Evolutionary conservation across 2,329 filamentous ascomycete species (phyloP), one percentile per base, ranked within the genome.

Genomic region (Ophiocordyceps camponoti-saundersi): DNA sequence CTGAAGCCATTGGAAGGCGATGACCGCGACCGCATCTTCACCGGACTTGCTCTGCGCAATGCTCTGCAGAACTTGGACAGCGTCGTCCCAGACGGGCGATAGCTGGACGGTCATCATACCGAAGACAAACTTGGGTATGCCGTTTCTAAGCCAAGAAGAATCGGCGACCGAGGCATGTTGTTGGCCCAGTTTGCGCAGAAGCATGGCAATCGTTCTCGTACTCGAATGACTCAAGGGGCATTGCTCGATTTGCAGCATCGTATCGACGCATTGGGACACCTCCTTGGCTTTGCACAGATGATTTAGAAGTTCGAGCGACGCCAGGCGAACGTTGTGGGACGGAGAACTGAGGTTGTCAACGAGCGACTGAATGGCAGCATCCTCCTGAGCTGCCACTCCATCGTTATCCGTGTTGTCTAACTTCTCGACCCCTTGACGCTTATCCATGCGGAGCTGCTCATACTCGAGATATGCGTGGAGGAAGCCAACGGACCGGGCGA

Each of bases 91-190:
- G 6, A 93, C 70, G 34, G 87, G 87, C 1, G 88, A 77, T 52
- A 95, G 71, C 53, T 83, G 85, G 44, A 94, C 79, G 1, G 89
- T 92, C 49, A 96, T 72, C 63, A 95, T 75, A 44, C 92, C 92
- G 55, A 95, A 95, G 55, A 87, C 80, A 56, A 89, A 96, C 0
- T 77, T 73, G 0, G 89, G 85, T 29, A 96, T 73, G 7, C 87
- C 78, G 55, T 75, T 72, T 49, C 75, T 71, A 52, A 93, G 65
- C 77, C 82, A 85, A 1, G 75, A 75, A 36, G 75, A 70, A 2
- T 74, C 65, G 40, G 69, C 66, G 11, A 81, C 59, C 22, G 73
- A 68, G 6, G 73, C 64, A 58, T 92, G 94, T 29, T 65, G 65
- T 47, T 72, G 65, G 15, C 81, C 71, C 42, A 95, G 71, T 56